Evolutionary conservation across 192 early-diverging fungal genomes (phyloP).

Genomic region (Podila epicladia): DNA sequence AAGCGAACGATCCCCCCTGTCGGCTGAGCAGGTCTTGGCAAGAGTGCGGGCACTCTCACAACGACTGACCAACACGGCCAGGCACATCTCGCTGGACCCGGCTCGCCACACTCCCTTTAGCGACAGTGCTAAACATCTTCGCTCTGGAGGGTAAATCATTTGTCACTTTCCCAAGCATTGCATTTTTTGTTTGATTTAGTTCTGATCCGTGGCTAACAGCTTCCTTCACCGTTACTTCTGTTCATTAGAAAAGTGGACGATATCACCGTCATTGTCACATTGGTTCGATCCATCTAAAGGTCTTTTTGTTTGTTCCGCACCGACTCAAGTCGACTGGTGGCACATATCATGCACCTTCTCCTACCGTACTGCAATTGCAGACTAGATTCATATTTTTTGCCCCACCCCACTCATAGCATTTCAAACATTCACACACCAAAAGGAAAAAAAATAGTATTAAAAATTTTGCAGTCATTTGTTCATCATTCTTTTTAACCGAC

Average conservation of each 20-base stretch:
- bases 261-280: conserved; percentile 65
- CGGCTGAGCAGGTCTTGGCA: conserved; percentile 48
- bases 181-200: not conserved
- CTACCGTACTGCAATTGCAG: not conserved
- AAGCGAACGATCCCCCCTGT: not conserved
- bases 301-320: not conserved
- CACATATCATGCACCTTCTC: not conserved
- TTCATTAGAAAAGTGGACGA: conserved; percentile 64
- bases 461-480: not conserved
- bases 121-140: conserved; percentile 52
- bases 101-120: conserved; percentile 63
- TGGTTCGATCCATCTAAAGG: conserved; percentile 42
- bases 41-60: conserved; percentile 59
- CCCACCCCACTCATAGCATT: too few relatives aligned
- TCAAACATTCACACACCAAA: conserved; percentile 9
- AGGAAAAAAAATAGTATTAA: conserved; percentile 9
- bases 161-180: not conserved
- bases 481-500: conserved; percentile 14
- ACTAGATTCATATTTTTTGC: not conserved
- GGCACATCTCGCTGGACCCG: conserved; percentile 54
- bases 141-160: conserved; percentile 48
- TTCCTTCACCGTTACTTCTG: too few relatives aligned
- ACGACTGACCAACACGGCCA: conserved; percentile 60
- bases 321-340: not conserved
- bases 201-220: too few relatives aligned